Evolutionary conservation across 805 yeast species (phyloP).

Genomic region (Yamadazyma insecticola): DNA sequence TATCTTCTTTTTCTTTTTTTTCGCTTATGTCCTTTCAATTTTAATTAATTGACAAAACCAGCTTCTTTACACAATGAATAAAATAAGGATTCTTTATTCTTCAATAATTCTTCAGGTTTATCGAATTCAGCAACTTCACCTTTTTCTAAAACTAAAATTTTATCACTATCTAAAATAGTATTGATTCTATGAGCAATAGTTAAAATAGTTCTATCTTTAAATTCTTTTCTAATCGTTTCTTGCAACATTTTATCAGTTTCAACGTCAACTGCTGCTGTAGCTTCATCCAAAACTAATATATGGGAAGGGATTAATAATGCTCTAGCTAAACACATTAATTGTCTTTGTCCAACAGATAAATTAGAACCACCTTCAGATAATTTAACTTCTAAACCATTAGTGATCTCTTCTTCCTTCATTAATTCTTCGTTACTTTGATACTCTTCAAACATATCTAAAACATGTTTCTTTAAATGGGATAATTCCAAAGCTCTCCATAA

Average conservation of each 20-base stretch:
- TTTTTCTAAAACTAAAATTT: constrained; percentile 68
- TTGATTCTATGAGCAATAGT: constrained; percentile 84
- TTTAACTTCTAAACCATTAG: constrained; percentile 28
- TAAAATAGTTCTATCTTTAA: constrained; percentile 70
- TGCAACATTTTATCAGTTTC: constrained; percentile 77
- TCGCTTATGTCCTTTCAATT: too few relatives aligned
- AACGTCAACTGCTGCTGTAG: constrained; percentile 86
- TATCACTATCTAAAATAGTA: constrained; percentile 78
- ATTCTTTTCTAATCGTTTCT: constrained; percentile 71
- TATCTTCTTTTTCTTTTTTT: too few relatives aligned
- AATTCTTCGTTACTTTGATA: constrained; percentile 14
- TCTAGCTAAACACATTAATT: constrained; percentile 72
- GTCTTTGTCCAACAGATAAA: constrained; percentile 51
- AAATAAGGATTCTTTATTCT: constrained; percentile 64
- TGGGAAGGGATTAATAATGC: constrained; percentile 59
- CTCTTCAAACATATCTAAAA: constrained; percentile 32
- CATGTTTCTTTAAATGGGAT: constrained; percentile 40
- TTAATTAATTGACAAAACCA: constrained; percentile 47
- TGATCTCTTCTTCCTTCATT: constrained; percentile 14
- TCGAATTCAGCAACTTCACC: constrained; percentile 78
- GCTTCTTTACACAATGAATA: constrained; percentile 80
- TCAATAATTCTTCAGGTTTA: constrained; percentile 61
- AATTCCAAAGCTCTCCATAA: constrained; percentile 40
- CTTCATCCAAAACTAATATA: constrained; percentile 74
- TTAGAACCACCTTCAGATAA: constrained; percentile 44